Evolutionary conservation across 1,139 yeast genomes (phyloP).

Genomic region (Eremothecium coryli): DNA sequence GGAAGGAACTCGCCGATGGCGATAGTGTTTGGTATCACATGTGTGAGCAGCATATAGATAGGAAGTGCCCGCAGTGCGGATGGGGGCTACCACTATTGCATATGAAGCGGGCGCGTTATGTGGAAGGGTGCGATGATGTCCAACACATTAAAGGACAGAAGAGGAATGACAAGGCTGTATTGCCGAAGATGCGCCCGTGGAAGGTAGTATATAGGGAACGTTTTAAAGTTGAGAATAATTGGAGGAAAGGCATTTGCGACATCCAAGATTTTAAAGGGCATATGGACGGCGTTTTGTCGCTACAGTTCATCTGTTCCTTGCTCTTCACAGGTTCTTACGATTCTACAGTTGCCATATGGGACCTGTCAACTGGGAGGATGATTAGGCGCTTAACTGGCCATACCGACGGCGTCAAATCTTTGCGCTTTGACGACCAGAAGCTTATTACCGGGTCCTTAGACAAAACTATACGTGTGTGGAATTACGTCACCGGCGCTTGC

Average conservation of each 20-base stretch:
- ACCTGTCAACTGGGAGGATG: slow-evolving; percentile 66
- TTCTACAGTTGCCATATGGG: slow-evolving; percentile 84
- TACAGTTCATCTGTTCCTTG: slow-evolving; percentile 70
- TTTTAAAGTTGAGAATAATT: slow-evolving; percentile 80
- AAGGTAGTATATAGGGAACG: slow-evolving; percentile 89
- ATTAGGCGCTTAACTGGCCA: slow-evolving; percentile 77
- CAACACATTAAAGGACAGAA: slow-evolving; percentile 7
- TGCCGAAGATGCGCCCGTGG: slow-evolving; percentile 66
- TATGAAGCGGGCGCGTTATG: slow-evolving; percentile 55
- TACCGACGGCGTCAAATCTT: slow-evolving; percentile 71
- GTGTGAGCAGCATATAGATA: slow-evolving; percentile 96
- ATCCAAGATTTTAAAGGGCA: slow-evolving; percentile 72
- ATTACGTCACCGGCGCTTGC: slow-evolving; percentile 87
- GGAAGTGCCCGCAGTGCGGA: slow-evolving; percentile 96
- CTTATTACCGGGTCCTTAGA: slow-evolving; percentile 89
- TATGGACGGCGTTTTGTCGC: slow-evolving; percentile 73
- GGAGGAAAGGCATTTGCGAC: slow-evolving; percentile 76
- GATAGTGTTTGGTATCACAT: slow-evolving; percentile 96
- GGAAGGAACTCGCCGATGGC: slow-evolving; percentile 89
- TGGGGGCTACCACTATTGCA: slow-evolving; percentile 96
- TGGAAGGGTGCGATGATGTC: no score
- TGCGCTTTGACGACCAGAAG: slow-evolving; percentile 80
- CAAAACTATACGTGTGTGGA: slow-evolving; percentile 90
- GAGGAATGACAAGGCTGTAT: slow-evolving; percentile 6
- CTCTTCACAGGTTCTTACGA: slow-evolving; percentile 90